Base-by-base conservation (phyloP, 345 rosid genomes). In the Iberis pinnata region DNA sequence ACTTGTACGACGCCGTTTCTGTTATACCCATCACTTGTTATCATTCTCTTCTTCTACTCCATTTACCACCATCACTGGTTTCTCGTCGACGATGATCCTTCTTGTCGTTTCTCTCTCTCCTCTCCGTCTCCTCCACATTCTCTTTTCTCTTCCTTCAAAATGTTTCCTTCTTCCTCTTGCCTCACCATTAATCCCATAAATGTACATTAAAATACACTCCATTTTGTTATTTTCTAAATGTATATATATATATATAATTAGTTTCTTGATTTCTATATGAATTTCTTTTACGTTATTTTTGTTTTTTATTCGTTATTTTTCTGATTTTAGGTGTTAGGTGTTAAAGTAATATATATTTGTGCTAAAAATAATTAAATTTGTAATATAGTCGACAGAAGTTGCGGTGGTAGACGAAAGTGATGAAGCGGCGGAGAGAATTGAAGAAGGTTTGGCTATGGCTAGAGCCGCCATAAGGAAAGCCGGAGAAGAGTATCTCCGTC, bases 401-500 rank as follows among this genome's bases (percentile, higher is more conserved):
- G 25, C 10, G 20, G 70, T 59, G 39, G 49, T 49, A 44, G 33
- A 65, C 50, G 65, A 63, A 67, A 36, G 43, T 5, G 61, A 61
- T 49, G 55, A 58, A 53, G 60, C 60, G 60, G 54, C 36, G 15
- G 75, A 73, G 60, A 75, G 65, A 58, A 59, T 73, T 24, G 86
- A 86, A 61, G 77, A 71, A 49, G 81, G 80, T 0, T 58, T 86
- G 35, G 83, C 83, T 4, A 75, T 64, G 45, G 79, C 95, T 1
- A 74, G 95, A 62, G 82, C 76, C 4, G 80, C 85, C 10, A 82
- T 86, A 40, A 54, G 43, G 9, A 37, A 35, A 36, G 89, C 85
- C 5, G 60, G 71, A 49, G 70, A 65, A 65, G 60, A 12, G 54
- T 12, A 26, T 58, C 60, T 43, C 65, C 49, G 42, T 25, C 70